Percentiles rank a stretch among this genome's conserved stretches.
Conservation (phyloP, 2,329 filamentous ascomycete species). For the Furcasterigmium furcatum region DNA sequence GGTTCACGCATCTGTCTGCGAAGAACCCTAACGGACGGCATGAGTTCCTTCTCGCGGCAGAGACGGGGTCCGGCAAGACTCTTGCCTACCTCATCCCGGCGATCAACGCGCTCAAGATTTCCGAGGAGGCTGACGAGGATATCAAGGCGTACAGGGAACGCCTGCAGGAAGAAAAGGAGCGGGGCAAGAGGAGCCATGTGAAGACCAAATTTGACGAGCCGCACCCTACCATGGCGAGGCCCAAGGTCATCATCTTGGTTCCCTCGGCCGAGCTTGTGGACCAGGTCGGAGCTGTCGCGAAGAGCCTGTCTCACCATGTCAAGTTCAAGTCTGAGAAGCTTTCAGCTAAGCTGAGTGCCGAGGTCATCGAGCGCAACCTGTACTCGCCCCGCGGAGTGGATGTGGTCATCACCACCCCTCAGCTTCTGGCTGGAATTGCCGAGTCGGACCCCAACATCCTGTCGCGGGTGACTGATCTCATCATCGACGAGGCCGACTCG, state of each 20-base stretch:
- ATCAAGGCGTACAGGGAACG: constrained; percentile 55
- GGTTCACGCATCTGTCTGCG: constrained; percentile 14
- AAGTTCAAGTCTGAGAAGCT: constrained; percentile 86
- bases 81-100: constrained; percentile 85
- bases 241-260: constrained; percentile 80
- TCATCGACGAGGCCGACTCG: constrained; percentile 95
- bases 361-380: constrained; percentile 78
- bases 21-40: constrained; percentile 25
- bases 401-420: constrained; percentile 82
- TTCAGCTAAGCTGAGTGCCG: constrained; percentile 71
- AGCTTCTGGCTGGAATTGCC: constrained; percentile 83
- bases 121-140: constrained; percentile 59
- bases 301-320: constrained; percentile 76
- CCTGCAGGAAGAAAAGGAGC: constrained; percentile 52
- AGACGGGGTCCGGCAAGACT: constrained; percentile 97
- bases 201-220: constrained; percentile 62
- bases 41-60: constrained; percentile 82
- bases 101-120: constrained; percentile 79
- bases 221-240: constrained; percentile 72
- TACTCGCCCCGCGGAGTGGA: constrained; percentile 83
- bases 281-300: constrained; percentile 80
- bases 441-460: constrained; percentile 89
- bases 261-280: constrained; percentile 89
- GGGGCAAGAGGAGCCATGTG: constrained; percentile 48
- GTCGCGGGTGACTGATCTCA: constrained; percentile 82